Evolutionary conservation across 371 early-diverging fungal genomes (phyloP), one percentile per base, ranked within the genome.

Genomic region (Mortierella sp.): DNA sequence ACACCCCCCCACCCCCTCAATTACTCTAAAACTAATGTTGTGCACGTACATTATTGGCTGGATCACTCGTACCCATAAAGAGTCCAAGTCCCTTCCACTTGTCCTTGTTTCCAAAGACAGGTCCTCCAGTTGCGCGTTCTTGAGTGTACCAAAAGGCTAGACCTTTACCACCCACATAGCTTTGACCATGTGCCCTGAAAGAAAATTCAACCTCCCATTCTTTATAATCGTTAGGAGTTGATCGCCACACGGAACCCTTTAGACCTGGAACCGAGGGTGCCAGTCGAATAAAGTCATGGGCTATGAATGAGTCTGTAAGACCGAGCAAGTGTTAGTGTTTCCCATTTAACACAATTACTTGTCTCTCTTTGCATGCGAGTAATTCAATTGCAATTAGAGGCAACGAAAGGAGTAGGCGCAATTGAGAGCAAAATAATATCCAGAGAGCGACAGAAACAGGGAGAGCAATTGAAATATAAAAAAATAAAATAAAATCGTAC

Each of bases 111-210:
- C 96, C 96, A 86, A 89, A 93, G 18, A 94, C 84, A 12, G 92
- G 91, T 2, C 95, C 96, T 12, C 84, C 73, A 28, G 83, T 60
- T 24, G 83, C 86, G 0, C 83, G 83, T 14, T 93, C 91, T 66
- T 90, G 85, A 2, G 94, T 90, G 77, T 95, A 95, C 97, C 96
- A 96, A 70, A 96, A 91, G 12, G 95, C 95, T 18, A 96, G 68
- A n/a, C 96, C 96, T 49, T 92, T 89, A 51, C 95, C 95, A 24
- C 96, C 96, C 39, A 90, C 79, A 62, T 86, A 76, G 43, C 88
- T 86, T 16, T 88, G 87, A 1, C 96, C 96, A 40, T 81, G 83
- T 5, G 93, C 88, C 45, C 78, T 85, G 79, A 95, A 90, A 6
- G 89, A 84, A 45, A 95, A 84, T 47, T 92, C 90, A 1, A 91